Conservation (phyloP, 345 rosid species). For the Anacardium occidentale region DNA sequence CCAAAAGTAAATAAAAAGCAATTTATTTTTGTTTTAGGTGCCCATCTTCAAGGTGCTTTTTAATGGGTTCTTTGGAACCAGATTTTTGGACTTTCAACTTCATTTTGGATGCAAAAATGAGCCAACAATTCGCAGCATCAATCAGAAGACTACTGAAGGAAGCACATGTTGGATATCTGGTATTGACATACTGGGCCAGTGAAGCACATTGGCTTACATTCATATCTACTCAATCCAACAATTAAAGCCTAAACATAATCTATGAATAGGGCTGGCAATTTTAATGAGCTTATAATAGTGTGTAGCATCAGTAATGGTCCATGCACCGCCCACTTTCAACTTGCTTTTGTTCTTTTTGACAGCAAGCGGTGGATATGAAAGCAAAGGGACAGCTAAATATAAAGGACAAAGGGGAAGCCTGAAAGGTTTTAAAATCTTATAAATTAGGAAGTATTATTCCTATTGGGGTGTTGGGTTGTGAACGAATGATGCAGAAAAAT, state of each 20-base stretch:
- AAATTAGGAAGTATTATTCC: not conserved
- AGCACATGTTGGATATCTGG: not conserved
- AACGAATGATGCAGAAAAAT: not conserved
- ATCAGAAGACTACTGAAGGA: not conserved
- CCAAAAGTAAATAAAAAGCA: no score
- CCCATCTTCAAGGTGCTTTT: no score
- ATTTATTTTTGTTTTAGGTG: no score
- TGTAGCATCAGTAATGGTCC: not conserved
- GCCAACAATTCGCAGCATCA: not conserved
- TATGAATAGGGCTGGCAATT: no score
- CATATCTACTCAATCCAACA: no score
- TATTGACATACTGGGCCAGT: not conserved
- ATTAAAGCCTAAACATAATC: no score
- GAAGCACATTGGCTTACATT: not conserved
- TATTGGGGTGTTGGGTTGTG: not conserved
- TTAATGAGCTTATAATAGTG: not conserved
- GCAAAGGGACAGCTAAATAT: constrained; percentile 4
- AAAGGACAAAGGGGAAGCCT: not conserved
- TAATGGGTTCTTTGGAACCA: not conserved
- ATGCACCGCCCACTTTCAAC: not conserved
- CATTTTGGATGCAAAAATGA: not conserved
- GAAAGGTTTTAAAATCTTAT: not conserved
- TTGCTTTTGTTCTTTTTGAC: not conserved
- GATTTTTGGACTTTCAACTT: not conserved
- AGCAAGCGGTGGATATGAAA: not conserved